phyloP scores from a whole-genome alignment of 345 rosid species.

The Corymbia maculata region DNA sequence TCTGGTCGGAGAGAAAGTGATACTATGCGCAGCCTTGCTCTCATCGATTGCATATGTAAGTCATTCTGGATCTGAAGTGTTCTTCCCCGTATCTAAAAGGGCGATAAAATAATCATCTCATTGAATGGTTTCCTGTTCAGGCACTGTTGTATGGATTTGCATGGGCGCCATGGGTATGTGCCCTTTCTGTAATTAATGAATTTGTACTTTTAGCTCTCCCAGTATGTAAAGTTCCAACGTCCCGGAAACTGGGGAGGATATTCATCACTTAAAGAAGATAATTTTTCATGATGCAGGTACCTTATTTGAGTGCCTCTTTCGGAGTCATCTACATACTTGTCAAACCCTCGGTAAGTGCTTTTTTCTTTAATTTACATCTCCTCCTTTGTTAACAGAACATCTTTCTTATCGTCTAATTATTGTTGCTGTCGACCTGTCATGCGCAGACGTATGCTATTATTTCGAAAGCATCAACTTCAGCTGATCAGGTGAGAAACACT shows the following conservation, averaged over 20 bases:
- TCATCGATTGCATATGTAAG: constrained; percentile 54
- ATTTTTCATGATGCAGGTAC: constrained; percentile 20
- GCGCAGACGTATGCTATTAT: constrained; percentile 44
- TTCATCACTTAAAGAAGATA: neutral
- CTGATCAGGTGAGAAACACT: constrained; percentile 26
- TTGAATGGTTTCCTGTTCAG: constrained; percentile 8
- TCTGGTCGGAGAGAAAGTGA: constrained; percentile 35
- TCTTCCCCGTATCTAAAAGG: neutral
- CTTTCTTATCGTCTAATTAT: neutral
- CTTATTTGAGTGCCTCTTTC: constrained; percentile 41
- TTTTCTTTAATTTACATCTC: neutral
- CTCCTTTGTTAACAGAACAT: neutral
- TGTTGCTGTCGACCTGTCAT: neutral
- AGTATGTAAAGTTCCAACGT: neutral
- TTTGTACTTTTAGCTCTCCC: neutral
- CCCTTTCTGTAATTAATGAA: neutral
- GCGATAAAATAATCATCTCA: neutral
- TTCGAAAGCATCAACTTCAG: constrained; percentile 38
- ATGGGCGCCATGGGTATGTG: constrained; percentile 44
- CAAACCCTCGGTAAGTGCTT: constrained; percentile 31
- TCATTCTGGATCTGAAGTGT: neutral
- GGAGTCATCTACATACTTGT: constrained; percentile 40
- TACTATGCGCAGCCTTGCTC: constrained; percentile 33
- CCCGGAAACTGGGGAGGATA: neutral
- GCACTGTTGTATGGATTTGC: constrained; percentile 42